Conservation (phyloP, 257 asterid species). For the Handroanthus guayacan region DNA sequence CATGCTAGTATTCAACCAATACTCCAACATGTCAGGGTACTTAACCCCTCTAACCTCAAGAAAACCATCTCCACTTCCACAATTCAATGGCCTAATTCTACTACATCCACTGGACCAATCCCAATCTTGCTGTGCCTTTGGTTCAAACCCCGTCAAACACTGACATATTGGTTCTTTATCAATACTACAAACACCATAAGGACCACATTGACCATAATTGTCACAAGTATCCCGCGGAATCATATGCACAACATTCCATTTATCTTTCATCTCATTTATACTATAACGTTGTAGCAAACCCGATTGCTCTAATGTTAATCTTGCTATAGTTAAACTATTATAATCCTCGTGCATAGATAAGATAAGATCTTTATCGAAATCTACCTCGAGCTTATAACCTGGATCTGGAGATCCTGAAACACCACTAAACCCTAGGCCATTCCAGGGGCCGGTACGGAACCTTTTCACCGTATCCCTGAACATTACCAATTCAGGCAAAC, state of each 20-base stretch:
- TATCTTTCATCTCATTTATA: constrained; percentile 16
- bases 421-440: too few relatives aligned
- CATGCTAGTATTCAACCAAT: constrained; percentile 35
- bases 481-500: constrained; percentile 29
- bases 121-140: background rate
- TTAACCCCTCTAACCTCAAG: constrained; percentile 26
- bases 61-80: constrained; percentile 16
- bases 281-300: constrained; percentile 3
- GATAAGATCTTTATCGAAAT: too few relatives aligned
- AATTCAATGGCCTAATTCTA: constrained; percentile 17
- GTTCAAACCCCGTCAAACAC: constrained; percentile 36
- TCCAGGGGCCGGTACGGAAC: too few relatives aligned
- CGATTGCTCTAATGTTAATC: constrained; percentile 17
- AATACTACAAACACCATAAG: constrained; percentile 32
- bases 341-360: constrained; percentile 3
- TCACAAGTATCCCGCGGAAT: constrained; percentile 22
- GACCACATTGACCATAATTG: constrained; percentile 29
- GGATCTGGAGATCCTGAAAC: too few relatives aligned
- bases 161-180: constrained; percentile 20
- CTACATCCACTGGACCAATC: constrained; percentile 34
- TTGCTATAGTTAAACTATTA: constrained; percentile 12
- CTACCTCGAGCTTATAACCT: too few relatives aligned
- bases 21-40: constrained; percentile 36
- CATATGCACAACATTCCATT: constrained; percentile 22
- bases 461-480: too few relatives aligned